Evolutionary conservation across 768 basidiomycete species (phyloP).

Genomic region (Calocybe indica): DNA sequence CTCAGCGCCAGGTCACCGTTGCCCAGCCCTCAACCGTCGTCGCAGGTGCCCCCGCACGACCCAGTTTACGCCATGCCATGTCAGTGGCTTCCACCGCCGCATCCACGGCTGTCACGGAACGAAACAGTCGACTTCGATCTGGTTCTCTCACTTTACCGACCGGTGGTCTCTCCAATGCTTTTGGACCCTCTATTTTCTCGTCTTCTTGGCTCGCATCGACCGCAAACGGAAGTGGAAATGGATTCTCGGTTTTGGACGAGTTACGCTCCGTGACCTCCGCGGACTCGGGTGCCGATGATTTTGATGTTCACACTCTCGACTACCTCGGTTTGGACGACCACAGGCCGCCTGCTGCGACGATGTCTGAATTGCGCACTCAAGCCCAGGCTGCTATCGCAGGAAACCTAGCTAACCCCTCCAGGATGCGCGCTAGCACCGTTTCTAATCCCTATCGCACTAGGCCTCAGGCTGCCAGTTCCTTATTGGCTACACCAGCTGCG

Average conservation of each 20-base stretch:
- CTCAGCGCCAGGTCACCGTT: conserved; percentile 43
- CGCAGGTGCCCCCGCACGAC: conserved; percentile 42
- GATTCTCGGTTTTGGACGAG: conserved; percentile 70
- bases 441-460: conserved; percentile 85
- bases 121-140: conserved; percentile 82
- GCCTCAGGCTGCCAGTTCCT: conserved; percentile 50
- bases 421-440: conserved; percentile 85
- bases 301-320: conserved; percentile 91
- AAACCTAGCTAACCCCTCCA: conserved; percentile 72
- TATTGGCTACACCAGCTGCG: conserved; percentile 59
- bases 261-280: conserved; percentile 74
- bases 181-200: conserved; percentile 85
- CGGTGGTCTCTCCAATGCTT: conserved; percentile 72
- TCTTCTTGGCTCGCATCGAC: conserved; percentile 76
- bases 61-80: conserved; percentile 71
- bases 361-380: conserved; percentile 84
- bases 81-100: conserved; percentile 56
- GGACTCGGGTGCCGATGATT: conserved; percentile 78
- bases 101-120: conserved; percentile 47
- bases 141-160: conserved; percentile 88
- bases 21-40: conserved; percentile 32
- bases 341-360: conserved; percentile 76
- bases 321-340: conserved; percentile 90
- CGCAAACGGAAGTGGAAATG: conserved; percentile 47
- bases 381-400: conserved; percentile 87